These are phyloP conservation scores for Uncinocarpus reesii DNA, from an alignment of 2,329 filamentous ascomycete genomes.

Conservation along the genomic window DNA sequence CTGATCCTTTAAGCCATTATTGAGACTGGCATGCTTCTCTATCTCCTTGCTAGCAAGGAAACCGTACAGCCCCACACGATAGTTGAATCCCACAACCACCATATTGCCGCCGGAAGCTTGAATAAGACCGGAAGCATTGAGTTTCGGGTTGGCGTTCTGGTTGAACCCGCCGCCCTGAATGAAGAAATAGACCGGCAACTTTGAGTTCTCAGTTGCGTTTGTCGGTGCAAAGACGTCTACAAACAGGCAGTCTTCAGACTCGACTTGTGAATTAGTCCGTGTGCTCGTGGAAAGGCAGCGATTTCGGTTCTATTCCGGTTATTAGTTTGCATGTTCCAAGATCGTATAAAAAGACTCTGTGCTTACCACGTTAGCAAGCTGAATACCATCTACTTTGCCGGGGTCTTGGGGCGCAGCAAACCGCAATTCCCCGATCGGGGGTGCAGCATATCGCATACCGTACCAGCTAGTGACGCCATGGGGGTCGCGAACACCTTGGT, in stretches of 20 bases:
- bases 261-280: constrained; percentile 47
- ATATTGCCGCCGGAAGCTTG: constrained; percentile 50
- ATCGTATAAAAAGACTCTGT: neutral
- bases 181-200: constrained; percentile 55
- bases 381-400: constrained; percentile 33
- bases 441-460: constrained; percentile 62
- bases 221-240: constrained; percentile 35
- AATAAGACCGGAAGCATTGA: constrained; percentile 53
- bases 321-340: constrained; percentile 5
- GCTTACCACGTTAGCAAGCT: constrained; percentile 47
- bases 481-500: constrained; percentile 46
- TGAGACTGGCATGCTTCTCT: constrained; percentile 43
- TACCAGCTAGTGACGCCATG: constrained; percentile 61
- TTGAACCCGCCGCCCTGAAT: constrained; percentile 56
- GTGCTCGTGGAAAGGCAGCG: constrained; percentile 59
- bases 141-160: constrained; percentile 47
- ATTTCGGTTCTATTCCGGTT: constrained; percentile 29
- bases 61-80: constrained; percentile 63
- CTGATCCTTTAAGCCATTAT: constrained; percentile 62
- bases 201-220: constrained; percentile 30
- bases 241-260: constrained; percentile 36
- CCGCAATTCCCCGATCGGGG: constrained; percentile 55
- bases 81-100: constrained; percentile 63
- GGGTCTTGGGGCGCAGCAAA: constrained; percentile 61
- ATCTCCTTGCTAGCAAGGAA: constrained; percentile 56